A percentile compares a stretch with the other conserved stretches of the same genome.
Conservation (phyloP, 352 stramenopile species). For the Globisporangium apiculatum region DNA sequence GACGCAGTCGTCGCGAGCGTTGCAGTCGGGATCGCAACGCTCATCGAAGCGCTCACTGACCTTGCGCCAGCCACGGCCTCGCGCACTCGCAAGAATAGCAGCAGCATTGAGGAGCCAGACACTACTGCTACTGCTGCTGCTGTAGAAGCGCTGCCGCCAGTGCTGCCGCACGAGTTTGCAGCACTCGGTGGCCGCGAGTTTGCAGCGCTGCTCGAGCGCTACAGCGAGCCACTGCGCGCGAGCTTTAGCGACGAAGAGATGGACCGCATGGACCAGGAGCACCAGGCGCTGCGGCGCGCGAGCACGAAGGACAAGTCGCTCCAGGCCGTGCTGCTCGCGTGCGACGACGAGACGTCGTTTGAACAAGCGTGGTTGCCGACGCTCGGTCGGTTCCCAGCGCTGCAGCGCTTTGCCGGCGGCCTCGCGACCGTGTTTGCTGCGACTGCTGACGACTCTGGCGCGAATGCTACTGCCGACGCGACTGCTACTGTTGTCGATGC, state of each 20-base stretch:
- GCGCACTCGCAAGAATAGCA: background rate
- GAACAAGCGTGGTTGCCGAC: constrained; percentile 31
- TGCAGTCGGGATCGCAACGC: constrained; percentile 18
- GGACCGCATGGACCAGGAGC: constrained; percentile 29
- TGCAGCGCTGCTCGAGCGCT: constrained; percentile 23
- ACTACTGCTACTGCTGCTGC: background rate
- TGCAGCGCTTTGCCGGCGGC: constrained; percentile 52
- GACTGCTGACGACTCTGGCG: constrained; percentile 1
- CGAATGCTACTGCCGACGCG: constrained; percentile 7
- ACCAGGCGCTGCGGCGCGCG: constrained; percentile 22
- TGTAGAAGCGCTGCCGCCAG: constrained; percentile 19
- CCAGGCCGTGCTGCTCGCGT: constrained; percentile 9
- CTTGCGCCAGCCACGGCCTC: constrained; percentile 11
- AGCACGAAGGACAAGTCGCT: constrained; percentile 21
- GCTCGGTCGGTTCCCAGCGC: constrained; percentile 27
- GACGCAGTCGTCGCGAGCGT: constrained; percentile 21
- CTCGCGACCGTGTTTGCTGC: constrained; percentile 38
- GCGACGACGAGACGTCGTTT: constrained; percentile 26
- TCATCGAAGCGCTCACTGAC: constrained; percentile 18
- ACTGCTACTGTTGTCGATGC: constrained; percentile 8
- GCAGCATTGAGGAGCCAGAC: background rate
- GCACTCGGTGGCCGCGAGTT: constrained; percentile 46
- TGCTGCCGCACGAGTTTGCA: constrained; percentile 41
- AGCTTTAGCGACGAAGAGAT: constrained; percentile 26
- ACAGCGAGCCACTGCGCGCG: constrained; percentile 18